Evolutionary conservation across 768 basidiomycete species (phyloP), one percentile per base, ranked within the genome.

Genomic region (Termitomyces sp.): DNA sequence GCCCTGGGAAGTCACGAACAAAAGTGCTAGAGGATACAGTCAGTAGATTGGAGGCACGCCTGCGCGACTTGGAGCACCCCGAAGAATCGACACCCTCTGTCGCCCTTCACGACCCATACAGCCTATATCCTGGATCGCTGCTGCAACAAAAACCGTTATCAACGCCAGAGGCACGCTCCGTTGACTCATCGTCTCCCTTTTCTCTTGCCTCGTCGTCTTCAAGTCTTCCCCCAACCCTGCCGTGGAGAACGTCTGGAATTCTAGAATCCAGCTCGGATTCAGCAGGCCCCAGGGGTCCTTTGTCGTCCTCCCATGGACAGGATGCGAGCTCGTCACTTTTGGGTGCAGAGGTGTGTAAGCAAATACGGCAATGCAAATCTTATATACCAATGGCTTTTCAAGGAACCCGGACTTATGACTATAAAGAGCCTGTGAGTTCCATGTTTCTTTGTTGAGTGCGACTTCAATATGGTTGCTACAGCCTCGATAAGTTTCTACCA

Each of bases 1-100:
- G 82, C 5, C 79, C 79, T 35, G 80, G 80, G 46, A 80, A 84
- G 59, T 83, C 88, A 20, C 74, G 81, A 56, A 87, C 82, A 3
- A 78, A 85, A 64, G 74, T 77, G 5, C 70, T 89, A 20, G 85
- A 87, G 67, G 85, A 86, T 40, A 79, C 83, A 1, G 74, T 88
- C 26, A 72, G 77, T 0, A 75, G 81, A 33, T 71, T 89, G 38
- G 80, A 81, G 68, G 77, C 82, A 43, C 79, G 86, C 41, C 72
- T 89, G 8, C 74, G 74, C 50, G 84, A 86, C 60, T 70, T 84
- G 32, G 83, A 86, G 65, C 72, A 85, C 56, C 84, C 84, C 0
- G 77, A 78, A 3, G 73, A 74, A 12, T 69, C 71, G 7, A 73
- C 74, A 1, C 78, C 83, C 9, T 75, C 81, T 4, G 74, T 86